These are phyloP conservation scores for Pyrenochaeta sp. DNA, from an alignment of 2,329 filamentous ascomycete species.

Conservation along the genomic window DNA sequence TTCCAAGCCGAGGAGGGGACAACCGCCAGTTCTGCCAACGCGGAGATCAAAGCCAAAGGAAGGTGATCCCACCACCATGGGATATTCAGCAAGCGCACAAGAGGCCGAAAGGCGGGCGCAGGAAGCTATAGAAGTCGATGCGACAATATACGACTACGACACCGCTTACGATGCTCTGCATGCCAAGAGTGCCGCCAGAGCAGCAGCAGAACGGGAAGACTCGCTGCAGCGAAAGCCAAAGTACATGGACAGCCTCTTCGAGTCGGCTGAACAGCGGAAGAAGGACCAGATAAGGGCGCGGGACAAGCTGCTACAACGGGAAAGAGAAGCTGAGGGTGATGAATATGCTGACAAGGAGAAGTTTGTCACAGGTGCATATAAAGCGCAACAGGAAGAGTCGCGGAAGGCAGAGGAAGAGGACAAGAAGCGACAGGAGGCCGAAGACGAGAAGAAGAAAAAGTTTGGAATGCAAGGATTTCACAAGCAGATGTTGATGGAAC, in stretches of 20 bases:
- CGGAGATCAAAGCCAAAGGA: constrained; percentile 50
- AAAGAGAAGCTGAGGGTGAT: constrained; percentile 81
- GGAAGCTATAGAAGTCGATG: constrained; percentile 72
- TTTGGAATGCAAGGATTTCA: constrained; percentile 84
- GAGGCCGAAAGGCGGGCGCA: constrained; percentile 70
- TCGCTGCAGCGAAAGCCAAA: constrained; percentile 72
- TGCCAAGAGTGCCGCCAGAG: constrained; percentile 62
- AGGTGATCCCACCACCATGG: constrained; percentile 52
- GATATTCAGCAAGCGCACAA: constrained; percentile 72
- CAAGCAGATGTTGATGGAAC: constrained; percentile 74
- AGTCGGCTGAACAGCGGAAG: constrained; percentile 78
- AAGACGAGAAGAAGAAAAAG: constrained; percentile 70
- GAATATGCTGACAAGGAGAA: constrained; percentile 84
- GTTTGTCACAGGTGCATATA: constrained; percentile 86
- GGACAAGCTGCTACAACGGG: constrained; percentile 80
- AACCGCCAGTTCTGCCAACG: constrained; percentile 40
- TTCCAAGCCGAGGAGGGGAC: constrained; percentile 49
- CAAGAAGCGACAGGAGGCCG: constrained; percentile 68
- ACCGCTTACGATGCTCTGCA: constrained; percentile 81
- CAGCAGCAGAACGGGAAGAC: constrained; percentile 61
- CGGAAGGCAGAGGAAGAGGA: constrained; percentile 76
- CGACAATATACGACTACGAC: constrained; percentile 87
- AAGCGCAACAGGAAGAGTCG: constrained; percentile 81
- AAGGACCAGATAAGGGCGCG: constrained; percentile 80
- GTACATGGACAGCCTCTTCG: constrained; percentile 79